These are phyloP conservation scores for Pseudopyrenochaeta lycopersici DNA, from an alignment of 2,329 filamentous ascomycete genomes.

Conservation along the genomic window DNA sequence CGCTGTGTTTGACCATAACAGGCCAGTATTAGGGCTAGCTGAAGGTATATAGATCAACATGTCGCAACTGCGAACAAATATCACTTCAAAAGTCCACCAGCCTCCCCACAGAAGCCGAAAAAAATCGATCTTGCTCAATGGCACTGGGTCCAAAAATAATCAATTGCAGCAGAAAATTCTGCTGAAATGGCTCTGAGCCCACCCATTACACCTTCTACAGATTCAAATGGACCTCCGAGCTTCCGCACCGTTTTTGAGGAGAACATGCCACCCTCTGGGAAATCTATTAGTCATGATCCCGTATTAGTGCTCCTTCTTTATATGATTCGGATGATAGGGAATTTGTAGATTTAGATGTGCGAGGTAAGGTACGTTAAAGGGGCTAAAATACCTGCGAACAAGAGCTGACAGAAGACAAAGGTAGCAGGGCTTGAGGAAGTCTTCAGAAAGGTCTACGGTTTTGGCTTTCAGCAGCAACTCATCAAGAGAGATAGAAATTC, in stretches of 20 bases:
- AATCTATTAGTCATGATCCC: conserved; percentile 9
- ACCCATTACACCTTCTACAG: neutral
- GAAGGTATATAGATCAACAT: neutral
- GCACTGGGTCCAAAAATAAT: neutral
- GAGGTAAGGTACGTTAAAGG: conserved; percentile 2
- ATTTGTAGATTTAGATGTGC: conserved; percentile 5
- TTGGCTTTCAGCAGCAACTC: conserved; percentile 10
- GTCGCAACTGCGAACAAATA: neutral
- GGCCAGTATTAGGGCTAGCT: neutral
- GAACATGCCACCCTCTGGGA: conserved; percentile 8
- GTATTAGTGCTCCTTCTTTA: conserved; percentile 12
- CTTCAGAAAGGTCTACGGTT: conserved; percentile 13
- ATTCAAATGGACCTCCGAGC: neutral
- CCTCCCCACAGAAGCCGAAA: neutral
- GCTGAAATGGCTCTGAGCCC: neutral
- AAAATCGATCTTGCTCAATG: neutral
- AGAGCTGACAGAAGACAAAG: conserved; percentile 2
- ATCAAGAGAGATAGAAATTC: conserved; percentile 4
- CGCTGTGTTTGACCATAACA: neutral
- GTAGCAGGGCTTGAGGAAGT: conserved; percentile 8
- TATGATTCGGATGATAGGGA: conserved; percentile 6
- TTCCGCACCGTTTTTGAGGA: conserved; percentile 6
- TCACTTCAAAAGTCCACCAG: neutral
- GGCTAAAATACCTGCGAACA: neutral
- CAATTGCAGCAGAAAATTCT: neutral